A percentile compares a stretch with the other conserved stretches of the same genome.
Evolutionary conservation across 805 yeast genomes (phyloP).

Genomic region (Myxozyma nipponensis): DNA sequence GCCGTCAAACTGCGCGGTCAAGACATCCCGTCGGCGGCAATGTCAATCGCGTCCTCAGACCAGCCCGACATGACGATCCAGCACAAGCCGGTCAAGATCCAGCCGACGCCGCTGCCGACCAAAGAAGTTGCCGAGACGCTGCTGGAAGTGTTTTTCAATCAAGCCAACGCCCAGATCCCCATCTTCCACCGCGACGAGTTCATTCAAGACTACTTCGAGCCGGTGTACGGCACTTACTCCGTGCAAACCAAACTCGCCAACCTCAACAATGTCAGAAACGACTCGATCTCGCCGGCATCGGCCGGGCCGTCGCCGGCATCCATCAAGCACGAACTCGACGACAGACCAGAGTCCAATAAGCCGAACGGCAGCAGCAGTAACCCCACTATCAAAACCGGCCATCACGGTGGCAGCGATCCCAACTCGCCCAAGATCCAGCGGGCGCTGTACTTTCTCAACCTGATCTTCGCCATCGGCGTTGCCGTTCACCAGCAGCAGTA

Average conservation of each 20-base stretch:
- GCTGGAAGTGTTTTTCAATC: slow-evolving; percentile 64
- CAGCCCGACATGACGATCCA: slow-evolving; percentile 29
- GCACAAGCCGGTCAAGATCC: slow-evolving; percentile 26
- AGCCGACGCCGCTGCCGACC: slow-evolving; percentile 59
- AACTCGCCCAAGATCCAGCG: slow-evolving; percentile 24
- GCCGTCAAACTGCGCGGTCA: slow-evolving; percentile 54
- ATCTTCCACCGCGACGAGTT: slow-evolving; percentile 78
- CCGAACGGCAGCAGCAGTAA: slow-evolving; percentile 3
- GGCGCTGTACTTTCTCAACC: slow-evolving; percentile 61
- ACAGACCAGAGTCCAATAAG: slow-evolving; percentile 7
- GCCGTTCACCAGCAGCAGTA: slow-evolving; percentile 68
- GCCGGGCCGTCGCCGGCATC: not conserved
- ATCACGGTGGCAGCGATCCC: not conserved
- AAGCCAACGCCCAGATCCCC: slow-evolving; percentile 80
- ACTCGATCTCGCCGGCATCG: slow-evolving; percentile 12
- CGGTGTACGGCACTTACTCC: slow-evolving; percentile 71
- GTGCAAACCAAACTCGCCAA: slow-evolving; percentile 51
- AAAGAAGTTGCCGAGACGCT: slow-evolving; percentile 66
- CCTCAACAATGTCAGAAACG: slow-evolving; percentile 24
- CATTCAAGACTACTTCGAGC: slow-evolving; percentile 61
- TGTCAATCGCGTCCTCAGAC: slow-evolving; percentile 24
- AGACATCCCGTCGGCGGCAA: slow-evolving; percentile 30
- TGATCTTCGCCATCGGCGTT: slow-evolving; percentile 76
- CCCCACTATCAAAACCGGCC: not conserved
- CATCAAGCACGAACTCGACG: not conserved